Evolutionary conservation across 768 basidiomycete genomes (phyloP).

Genomic region (Suillus ampliporus): DNA sequence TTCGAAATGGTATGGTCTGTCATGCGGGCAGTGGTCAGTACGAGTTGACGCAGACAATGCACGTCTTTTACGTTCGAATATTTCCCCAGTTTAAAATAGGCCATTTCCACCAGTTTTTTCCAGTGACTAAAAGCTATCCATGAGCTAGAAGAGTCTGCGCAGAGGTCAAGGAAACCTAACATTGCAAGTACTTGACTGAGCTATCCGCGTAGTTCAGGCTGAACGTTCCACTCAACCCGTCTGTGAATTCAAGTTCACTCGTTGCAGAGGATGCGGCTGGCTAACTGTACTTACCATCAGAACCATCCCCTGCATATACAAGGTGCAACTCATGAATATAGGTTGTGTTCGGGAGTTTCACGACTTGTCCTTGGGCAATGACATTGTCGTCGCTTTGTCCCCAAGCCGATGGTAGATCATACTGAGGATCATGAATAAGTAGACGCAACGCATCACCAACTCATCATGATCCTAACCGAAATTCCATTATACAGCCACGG

Average conservation of each 20-base stretch:
- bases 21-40: slow-evolving; percentile 5
- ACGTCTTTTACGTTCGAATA: slow-evolving; percentile 47
- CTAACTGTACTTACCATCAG: slow-evolving; percentile 32
- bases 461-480: slow-evolving; percentile 31
- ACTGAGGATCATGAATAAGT: slow-evolving; percentile 35
- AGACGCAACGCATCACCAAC: not conserved
- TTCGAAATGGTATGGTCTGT: slow-evolving; percentile 53
- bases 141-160: slow-evolving; percentile 1
- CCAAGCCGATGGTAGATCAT: slow-evolving; percentile 48
- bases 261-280: not conserved
- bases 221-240: slow-evolving; percentile 42
- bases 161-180: slow-evolving; percentile 30
- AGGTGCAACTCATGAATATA: slow-evolving; percentile 54
- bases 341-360: slow-evolving; percentile 39
- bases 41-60: not conserved
- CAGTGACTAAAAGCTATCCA: slow-evolving; percentile 40
- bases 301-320: slow-evolving; percentile 50
- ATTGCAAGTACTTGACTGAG: slow-evolving; percentile 38
- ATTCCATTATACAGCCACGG: slow-evolving; percentile 47
- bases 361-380: slow-evolving; percentile 47
- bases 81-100: slow-evolving; percentile 46
- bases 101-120: slow-evolving; percentile 52
- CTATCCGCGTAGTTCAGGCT: slow-evolving; percentile 43
- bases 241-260: slow-evolving; percentile 16
- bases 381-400: slow-evolving; percentile 50